These are phyloP conservation scores for Tephrocybe sp. DNA, from an alignment of 768 basidiomycete genomes.

Conservation along the genomic window DNA sequence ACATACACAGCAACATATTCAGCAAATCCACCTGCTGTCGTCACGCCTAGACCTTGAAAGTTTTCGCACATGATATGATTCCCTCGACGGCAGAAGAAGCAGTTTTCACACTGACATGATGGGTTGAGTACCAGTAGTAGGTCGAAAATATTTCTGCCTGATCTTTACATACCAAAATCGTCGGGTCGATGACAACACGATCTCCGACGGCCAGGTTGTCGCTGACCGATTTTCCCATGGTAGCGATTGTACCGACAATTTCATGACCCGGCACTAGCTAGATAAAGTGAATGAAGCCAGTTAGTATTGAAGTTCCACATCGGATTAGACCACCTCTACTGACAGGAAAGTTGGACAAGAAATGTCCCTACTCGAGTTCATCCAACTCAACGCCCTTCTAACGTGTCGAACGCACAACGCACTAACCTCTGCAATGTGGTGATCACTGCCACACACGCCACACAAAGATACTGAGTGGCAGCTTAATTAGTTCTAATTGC, in stretches of 20 bases:
- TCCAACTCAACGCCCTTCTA: slow-evolving; percentile 12
- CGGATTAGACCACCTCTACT: no score
- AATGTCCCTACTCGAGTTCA: slow-evolving; percentile 47
- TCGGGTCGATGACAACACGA: slow-evolving; percentile 64
- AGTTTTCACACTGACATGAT: slow-evolving; percentile 38
- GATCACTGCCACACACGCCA: slow-evolving; percentile 71
- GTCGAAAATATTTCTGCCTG: no score
- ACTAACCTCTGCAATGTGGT: slow-evolving; percentile 50
- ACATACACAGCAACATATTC: slow-evolving; percentile 70
- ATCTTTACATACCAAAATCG: slow-evolving; percentile 40
- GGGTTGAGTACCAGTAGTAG: no score
- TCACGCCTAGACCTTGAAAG: slow-evolving; percentile 66
- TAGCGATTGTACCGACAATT: slow-evolving; percentile 24
- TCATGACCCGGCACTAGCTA: slow-evolving; percentile 49
- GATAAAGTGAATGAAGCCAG: no score
- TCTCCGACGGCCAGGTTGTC: slow-evolving; percentile 63
- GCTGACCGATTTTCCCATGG: slow-evolving; percentile 52
- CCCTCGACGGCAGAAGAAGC: slow-evolving; percentile 77
- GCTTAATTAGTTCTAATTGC: no score
- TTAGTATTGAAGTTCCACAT: background rate
- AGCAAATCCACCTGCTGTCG: slow-evolving; percentile 68
- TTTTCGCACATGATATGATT: slow-evolving; percentile 69
- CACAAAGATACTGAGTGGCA: slow-evolving; percentile 32
- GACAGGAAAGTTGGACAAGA: slow-evolving; percentile 71
- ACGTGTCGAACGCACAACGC: background rate